Conservation (phyloP, 2,329 filamentous ascomycete species). For the Claviceps sp. region DNA sequence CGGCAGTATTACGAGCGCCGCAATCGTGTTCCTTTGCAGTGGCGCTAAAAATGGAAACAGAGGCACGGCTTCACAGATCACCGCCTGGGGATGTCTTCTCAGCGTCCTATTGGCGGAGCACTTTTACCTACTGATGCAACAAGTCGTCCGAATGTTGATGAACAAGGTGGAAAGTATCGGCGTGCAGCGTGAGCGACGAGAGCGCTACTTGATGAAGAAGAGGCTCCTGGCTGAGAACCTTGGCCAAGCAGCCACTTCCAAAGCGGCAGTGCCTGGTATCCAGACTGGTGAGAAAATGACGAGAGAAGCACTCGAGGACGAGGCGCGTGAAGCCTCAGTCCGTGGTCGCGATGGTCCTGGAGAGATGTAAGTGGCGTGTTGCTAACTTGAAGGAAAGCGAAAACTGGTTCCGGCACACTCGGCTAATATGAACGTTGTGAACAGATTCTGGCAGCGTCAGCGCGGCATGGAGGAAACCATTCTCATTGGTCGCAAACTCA, state of each 20-base stretch:
- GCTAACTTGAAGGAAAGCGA: not conserved
- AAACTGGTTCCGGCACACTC: not conserved
- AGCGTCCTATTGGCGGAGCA: slow-evolving; percentile 81
- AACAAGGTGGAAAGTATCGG: slow-evolving; percentile 75
- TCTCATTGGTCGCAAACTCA: slow-evolving; percentile 39
- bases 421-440: not conserved
- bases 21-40: slow-evolving; percentile 81
- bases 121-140: slow-evolving; percentile 67
- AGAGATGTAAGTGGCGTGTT: slow-evolving; percentile 27
- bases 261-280: slow-evolving; percentile 31
- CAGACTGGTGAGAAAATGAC: slow-evolving; percentile 50
- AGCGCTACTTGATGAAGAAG: slow-evolving; percentile 71
- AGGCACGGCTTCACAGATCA: slow-evolving; percentile 56
- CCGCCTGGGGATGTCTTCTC: slow-evolving; percentile 67
- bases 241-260: slow-evolving; percentile 40
- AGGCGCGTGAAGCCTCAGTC: slow-evolving; percentile 38
- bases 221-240: slow-evolving; percentile 63
- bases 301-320: slow-evolving; percentile 49
- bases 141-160: slow-evolving; percentile 59
- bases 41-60: slow-evolving; percentile 50
- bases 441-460: slow-evolving; percentile 50
- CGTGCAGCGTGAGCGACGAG: slow-evolving; percentile 69
- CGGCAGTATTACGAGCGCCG: slow-evolving; percentile 74
- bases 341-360: slow-evolving; percentile 36
- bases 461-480: slow-evolving; percentile 44